A percentile compares a stretch with the other conserved stretches of the same genome.
phyloP scores from a whole-genome alignment of 164 flowering plant species.

The Piper betle region DNA sequence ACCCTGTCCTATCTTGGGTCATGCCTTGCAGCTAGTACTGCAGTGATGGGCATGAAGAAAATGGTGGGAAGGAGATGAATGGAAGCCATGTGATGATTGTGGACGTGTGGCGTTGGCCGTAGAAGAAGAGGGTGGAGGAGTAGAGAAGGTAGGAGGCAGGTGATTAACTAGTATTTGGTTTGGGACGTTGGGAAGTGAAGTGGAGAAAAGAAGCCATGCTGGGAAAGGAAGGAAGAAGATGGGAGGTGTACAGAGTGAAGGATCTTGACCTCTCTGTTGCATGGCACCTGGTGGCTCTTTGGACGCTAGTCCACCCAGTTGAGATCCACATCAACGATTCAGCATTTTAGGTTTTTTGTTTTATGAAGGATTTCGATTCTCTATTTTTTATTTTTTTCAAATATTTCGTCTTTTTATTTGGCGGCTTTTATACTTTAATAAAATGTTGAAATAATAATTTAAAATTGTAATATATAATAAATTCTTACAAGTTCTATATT shows the following conservation, averaged over 20 bases:
- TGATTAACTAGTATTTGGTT: neutral
- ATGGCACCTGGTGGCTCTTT: neutral
- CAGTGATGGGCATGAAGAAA: neutral
- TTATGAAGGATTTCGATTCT: no score
- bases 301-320: neutral
- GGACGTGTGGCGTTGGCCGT: neutral
- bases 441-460: no score
- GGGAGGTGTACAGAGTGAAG: neutral
- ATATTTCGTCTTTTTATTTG: no score
- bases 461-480: no score
- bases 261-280: neutral
- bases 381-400: no score
- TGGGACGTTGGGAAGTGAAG: neutral
- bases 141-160: neutral
- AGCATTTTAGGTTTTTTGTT: no score
- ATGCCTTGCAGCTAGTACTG: neutral
- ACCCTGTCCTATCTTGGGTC: conserved; percentile 24
- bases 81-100: neutral
- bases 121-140: neutral
- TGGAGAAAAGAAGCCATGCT: neutral
- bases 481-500: no score
- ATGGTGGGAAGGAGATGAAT: neutral
- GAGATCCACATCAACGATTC: no score
- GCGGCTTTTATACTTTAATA: no score
- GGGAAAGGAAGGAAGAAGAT: neutral